Conservation (phyloP, 2,329 filamentous ascomycete genomes). For the Epichloe hybrida region DNA sequence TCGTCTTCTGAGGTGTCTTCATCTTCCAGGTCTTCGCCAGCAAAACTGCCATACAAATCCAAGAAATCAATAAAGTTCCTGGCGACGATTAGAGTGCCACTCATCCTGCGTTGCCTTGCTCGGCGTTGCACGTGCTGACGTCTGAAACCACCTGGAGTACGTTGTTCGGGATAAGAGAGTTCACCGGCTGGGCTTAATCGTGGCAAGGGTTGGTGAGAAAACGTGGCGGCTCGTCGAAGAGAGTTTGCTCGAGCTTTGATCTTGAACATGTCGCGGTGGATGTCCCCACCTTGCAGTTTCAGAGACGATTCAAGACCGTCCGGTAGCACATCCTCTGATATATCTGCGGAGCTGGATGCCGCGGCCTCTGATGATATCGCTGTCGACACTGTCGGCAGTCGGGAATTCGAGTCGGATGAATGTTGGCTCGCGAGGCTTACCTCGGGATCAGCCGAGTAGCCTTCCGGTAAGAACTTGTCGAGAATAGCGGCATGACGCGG, state of each 20-base stretch:
- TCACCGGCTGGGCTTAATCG: slow-evolving; percentile 17
- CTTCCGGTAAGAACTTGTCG: slow-evolving; percentile 24
- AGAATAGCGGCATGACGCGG: slow-evolving; percentile 23
- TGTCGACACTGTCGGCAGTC: not conserved
- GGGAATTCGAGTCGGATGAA: slow-evolving; percentile 2
- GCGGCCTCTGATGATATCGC: not conserved
- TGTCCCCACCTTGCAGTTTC: slow-evolving; percentile 60
- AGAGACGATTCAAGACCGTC: slow-evolving; percentile 49
- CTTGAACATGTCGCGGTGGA: slow-evolving; percentile 66
- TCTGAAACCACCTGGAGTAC: slow-evolving; percentile 34
- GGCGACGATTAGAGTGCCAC: slow-evolving; percentile 39
- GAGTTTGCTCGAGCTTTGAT: slow-evolving; percentile 45
- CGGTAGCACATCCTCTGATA: slow-evolving; percentile 10
- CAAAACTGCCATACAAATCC: slow-evolving; percentile 63
- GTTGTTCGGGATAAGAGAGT: slow-evolving; percentile 24
- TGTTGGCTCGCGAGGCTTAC: slow-evolving; percentile 16
- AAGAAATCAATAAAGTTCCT: slow-evolving; percentile 63
- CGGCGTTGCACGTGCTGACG: slow-evolving; percentile 26
- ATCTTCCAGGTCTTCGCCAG: slow-evolving; percentile 54
- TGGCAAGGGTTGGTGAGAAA: slow-evolving; percentile 38
- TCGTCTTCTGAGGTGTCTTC: slow-evolving; percentile 41
- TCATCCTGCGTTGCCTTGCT: slow-evolving; percentile 23
- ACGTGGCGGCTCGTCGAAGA: slow-evolving; percentile 49
- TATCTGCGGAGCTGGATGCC: slow-evolving; percentile 2
- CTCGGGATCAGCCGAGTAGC: slow-evolving; percentile 26